Base-by-base conservation (phyloP, 2,329 filamentous ascomycete species). In the Albophoma yamanashiensis region DNA sequence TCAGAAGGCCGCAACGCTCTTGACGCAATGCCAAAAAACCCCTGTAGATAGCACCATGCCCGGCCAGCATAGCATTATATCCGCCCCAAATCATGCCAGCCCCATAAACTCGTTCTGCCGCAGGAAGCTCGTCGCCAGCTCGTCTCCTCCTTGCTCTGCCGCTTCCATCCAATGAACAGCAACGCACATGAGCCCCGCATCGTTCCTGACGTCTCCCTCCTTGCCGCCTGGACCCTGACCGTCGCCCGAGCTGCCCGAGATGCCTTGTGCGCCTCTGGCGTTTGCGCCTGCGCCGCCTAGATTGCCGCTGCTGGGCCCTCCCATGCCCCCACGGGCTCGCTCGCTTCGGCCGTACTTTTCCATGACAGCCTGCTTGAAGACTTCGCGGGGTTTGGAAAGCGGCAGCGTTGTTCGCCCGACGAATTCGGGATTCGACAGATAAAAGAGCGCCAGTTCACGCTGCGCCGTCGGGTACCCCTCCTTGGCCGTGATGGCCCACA, bases 141-240 rank as follows among this genome's bases (percentile, higher is more conserved):
- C 84, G 71, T 97, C 93, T 1, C 92, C 92, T n/a, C 92, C 92
- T 59, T 83, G 82, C 67, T 91, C 89, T 43, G 90, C 92, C 65
- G 90, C 80, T 76, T 93, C 91, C 92, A 97, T 97, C 92, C 93
- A 97, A 78, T 97, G 93, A 74, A 95, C 87, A 12, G 93, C 93
- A 60, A 96, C 85, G 68, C 92, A 97, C 89, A 97, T 94, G 50
- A 92, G 86, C 59, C 88, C 88, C 2, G 91, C 90, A 71, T 97
- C 91, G 62, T 87, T 92, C 65, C 91, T 73, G 42, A 83, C 79
- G 61, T 83, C 74, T 22, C 76, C 76, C 56, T 78, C 75, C 58
- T 73, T 74, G 55, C 72, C 71, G 43, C 67, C 67, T 39, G 61
- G 15, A 45, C 62, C 62, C 38, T 66, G 61, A 27, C 68, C 64